phyloP scores from a whole-genome alignment of 768 basidiomycete genomes.

The Leucocoprinus birnbaumii region DNA sequence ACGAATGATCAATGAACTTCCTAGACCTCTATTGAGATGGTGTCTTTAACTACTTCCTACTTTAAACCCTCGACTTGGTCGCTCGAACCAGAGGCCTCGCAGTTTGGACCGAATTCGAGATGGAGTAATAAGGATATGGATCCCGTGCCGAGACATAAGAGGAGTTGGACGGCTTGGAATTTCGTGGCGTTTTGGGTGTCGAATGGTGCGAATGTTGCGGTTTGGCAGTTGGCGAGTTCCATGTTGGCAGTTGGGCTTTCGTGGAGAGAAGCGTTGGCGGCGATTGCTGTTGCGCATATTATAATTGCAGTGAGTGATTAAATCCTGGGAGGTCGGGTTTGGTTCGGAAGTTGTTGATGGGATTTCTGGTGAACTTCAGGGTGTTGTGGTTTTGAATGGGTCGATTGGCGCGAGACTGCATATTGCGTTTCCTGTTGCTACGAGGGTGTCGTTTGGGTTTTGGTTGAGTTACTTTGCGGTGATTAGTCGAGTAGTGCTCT shows the following conservation, averaged over 20 bases:
- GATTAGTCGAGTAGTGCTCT: conserved; percentile 68
- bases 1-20: no score
- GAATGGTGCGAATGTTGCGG: conserved; percentile 43
- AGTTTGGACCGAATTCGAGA: conserved; percentile 53
- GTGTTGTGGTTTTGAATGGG: conserved; percentile 74
- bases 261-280: conserved; percentile 68
- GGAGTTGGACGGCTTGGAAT: conserved; percentile 70
- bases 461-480: conserved; percentile 89
- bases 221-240: conserved; percentile 66
- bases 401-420: conserved; percentile 78
- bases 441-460: conserved; percentile 84
- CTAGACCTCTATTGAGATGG: no score
- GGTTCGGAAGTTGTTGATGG: no score
- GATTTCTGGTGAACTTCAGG: conserved; percentile 12
- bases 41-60: neutral
- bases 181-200: conserved; percentile 64
- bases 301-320: conserved; percentile 58
- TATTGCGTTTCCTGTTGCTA: conserved; percentile 71
- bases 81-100: conserved; percentile 48
- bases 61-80: conserved; percentile 41
- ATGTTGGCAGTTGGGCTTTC: conserved; percentile 76
- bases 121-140: conserved; percentile 82
- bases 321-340: no score
- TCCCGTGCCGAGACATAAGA: conserved; percentile 54
- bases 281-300: conserved; percentile 71